Base-by-base conservation (phyloP, 2,329 filamentous ascomycete genomes). In the Penicillium aurantiogriseum region DNA sequence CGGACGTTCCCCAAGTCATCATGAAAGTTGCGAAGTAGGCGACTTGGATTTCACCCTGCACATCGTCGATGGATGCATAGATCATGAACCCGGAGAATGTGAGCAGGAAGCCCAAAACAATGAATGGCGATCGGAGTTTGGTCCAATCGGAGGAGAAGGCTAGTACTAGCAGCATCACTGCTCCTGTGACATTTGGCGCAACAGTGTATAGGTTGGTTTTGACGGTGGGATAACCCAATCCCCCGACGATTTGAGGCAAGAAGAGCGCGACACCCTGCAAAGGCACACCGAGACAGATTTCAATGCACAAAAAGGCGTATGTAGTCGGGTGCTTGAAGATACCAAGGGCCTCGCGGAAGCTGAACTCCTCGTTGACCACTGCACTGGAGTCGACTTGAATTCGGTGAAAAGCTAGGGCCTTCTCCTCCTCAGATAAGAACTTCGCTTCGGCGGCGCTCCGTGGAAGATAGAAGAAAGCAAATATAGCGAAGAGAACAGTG, bases 141-240 rank as follows among this genome's bases (percentile, higher is more conserved):
- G 81, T 79, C 51, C 79, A 81, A 68, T 93, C 90, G 2, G 86
- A 90, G 5, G 81, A 74, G 64, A 91, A 92, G 0, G 88, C 89
- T 0, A 92, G 78, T 15, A 92, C 75, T 0, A 93, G 78, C 3
- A 92, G 78, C 81, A 91, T 87, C 1, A 83, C 82, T 0, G 89
- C 88, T 1, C 90, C 90, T 0, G 84, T 85, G 45, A 91, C 81
- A 66, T 92, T 93, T 1, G 90, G 90, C 0, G 90, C 90, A 0
- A 93, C 89, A 0, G 90, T 92, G 74, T 90, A 92, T 0, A 93
- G 80, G 66, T 94, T 93, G 0, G 89, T 92, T 66, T 85, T 85
- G 59, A 85, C 79, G n/a, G 78, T 80, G 48, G 70, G 63, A 67
- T 82, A 85, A 10, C 80, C 79, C 4, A 86, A 74, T 3, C 81